Percentiles rank a stretch among this genome's conserved stretches.
These are phyloP conservation scores for Globisporangium recalcitrans DNA, from an alignment of 352 stramenopile species.

Conservation along the genomic window DNA sequence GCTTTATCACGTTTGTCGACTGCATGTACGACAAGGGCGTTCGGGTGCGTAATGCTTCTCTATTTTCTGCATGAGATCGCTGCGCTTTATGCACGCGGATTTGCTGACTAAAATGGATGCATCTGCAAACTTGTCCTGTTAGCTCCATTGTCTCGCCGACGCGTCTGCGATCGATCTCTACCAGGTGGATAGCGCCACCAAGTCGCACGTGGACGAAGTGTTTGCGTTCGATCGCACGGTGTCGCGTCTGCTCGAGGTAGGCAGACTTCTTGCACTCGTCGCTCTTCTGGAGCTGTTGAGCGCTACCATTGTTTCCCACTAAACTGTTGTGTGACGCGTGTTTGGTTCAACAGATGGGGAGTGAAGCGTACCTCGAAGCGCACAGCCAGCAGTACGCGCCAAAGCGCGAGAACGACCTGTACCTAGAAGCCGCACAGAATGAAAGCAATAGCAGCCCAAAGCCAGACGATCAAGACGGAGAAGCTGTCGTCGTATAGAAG, in stretches of 20 bases:
- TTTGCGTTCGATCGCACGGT: slow-evolving; percentile 86
- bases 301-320: background rate
- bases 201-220: slow-evolving; percentile 68
- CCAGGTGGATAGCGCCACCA: slow-evolving; percentile 45
- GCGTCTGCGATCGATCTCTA: slow-evolving; percentile 59
- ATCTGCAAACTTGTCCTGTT: background rate
- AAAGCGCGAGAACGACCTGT: slow-evolving; percentile 17
- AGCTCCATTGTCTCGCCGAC: slow-evolving; percentile 74
- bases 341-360: slow-evolving; percentile 43
- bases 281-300: background rate
- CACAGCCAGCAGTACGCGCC: slow-evolving; percentile 32
- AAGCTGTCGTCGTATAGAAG: slow-evolving; percentile 10
- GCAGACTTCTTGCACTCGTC: no score
- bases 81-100: background rate
- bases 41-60: slow-evolving; percentile 32
- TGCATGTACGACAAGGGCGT: slow-evolving; percentile 94
- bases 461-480: slow-evolving; percentile 9
- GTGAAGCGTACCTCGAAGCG: slow-evolving; percentile 59
- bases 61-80: background rate
- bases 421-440: slow-evolving; percentile 21
- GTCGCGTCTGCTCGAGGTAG: slow-evolving; percentile 81
- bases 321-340: background rate
- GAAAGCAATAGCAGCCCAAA: slow-evolving; percentile 1
- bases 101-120: background rate
- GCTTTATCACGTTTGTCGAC: slow-evolving; percentile 98